Evolutionary conservation across 805 yeast species (phyloP).

Genomic region (Kazachstania viticola): DNA sequence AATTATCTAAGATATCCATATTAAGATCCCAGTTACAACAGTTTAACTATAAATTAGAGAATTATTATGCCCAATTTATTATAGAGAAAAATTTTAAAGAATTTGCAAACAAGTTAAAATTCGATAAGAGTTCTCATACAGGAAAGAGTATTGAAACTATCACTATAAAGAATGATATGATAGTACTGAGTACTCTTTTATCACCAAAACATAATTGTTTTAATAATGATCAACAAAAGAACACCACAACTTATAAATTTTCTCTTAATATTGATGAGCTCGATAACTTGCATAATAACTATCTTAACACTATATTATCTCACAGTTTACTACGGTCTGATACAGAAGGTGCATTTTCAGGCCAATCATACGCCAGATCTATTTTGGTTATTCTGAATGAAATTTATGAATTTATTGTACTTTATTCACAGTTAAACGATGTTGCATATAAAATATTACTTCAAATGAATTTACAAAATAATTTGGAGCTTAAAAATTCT

Average conservation of each 20-base stretch:
- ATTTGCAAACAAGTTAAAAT: conserved; percentile 26
- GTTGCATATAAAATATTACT: conserved; percentile 27
- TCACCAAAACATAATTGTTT: conserved; percentile 14
- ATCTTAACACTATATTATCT: conserved; percentile 18
- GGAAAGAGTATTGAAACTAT: conserved; percentile 21
- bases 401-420: conserved; percentile 30
- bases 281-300: conserved; percentile 26
- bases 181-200: conserved; percentile 20
- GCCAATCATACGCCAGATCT: conserved; percentile 32
- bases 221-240: not conserved
- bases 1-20: conserved; percentile 21
- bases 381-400: conserved; percentile 28
- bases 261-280: conserved; percentile 39
- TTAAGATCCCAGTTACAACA: conserved; percentile 26
- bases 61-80: conserved; percentile 23
- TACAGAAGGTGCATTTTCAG: conserved; percentile 28
- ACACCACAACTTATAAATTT: conserved; percentile 1
- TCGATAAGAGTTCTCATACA: conserved; percentile 24
- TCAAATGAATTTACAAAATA: conserved; percentile 19
- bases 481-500: conserved; percentile 16
- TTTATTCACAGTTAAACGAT: conserved; percentile 29
- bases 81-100: conserved; percentile 22
- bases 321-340: conserved; percentile 15
- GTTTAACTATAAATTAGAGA: conserved; percentile 25
- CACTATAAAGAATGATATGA: conserved; percentile 16